Conservation (phyloP, 768 basidiomycete genomes). For the Psilocybe cyanescens region DNA sequence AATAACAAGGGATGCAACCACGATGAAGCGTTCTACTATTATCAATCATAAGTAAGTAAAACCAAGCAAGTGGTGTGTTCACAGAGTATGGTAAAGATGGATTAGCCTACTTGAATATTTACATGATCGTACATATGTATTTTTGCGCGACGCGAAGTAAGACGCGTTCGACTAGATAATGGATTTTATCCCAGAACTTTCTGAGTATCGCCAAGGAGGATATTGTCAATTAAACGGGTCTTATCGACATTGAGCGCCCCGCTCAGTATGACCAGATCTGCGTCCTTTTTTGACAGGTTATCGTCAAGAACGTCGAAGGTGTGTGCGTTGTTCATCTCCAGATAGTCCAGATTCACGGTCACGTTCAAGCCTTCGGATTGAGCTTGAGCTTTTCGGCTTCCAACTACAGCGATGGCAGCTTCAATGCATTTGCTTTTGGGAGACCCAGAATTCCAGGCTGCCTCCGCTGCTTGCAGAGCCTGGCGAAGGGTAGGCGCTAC, state of each 20-base stretch:
- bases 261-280: slow-evolving; percentile 67
- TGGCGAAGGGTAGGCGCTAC: slow-evolving; percentile 71
- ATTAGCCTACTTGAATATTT: not conserved
- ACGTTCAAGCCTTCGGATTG: slow-evolving; percentile 41
- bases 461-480: slow-evolving; percentile 64
- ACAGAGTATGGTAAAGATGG: not conserved
- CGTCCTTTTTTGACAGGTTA: slow-evolving; percentile 27
- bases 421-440: slow-evolving; percentile 53
- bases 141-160: not conserved
- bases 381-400: slow-evolving; percentile 31
- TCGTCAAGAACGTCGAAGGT: slow-evolving; percentile 68
- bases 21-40: too few relatives aligned
- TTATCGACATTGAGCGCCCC: slow-evolving; percentile 86
- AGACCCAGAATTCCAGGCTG: slow-evolving; percentile 55
- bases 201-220: slow-evolving; percentile 65
- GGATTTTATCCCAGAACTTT: slow-evolving; percentile 34
- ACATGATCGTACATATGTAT: not conserved
- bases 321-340: slow-evolving; percentile 84
- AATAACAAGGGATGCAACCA: not conserved
- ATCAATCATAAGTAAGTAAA: not conserved
- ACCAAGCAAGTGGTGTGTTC: not conserved
- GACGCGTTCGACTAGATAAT: not conserved
- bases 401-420: slow-evolving; percentile 46
- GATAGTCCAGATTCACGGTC: slow-evolving; percentile 75
- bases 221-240: slow-evolving; percentile 93